Evolutionary conservation across 768 basidiomycete genomes (phyloP), one percentile per base, ranked within the genome.

Genomic region (Kwoniella sp.): DNA sequence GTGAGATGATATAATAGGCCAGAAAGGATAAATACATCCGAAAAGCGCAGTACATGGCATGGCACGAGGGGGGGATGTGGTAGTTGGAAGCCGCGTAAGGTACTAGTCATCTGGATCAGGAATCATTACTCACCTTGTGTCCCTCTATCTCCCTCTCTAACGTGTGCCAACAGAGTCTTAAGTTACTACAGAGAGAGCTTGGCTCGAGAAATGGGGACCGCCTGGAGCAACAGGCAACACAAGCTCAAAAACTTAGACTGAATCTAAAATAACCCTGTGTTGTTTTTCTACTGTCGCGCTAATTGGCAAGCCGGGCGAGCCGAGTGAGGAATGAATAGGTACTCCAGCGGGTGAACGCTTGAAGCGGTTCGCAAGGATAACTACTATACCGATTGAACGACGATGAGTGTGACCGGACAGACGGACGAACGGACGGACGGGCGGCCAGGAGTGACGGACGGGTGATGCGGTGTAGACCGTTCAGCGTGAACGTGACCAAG

Each of bases 231-330:
- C 10, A 44, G 17, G 40, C 8, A 15, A 44, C 10, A 44, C 40
- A 44, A 44, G 40, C 40, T 44, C 40, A 19, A 19, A 44, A 44
- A 9, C 40, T 44, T 44, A 44, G 40, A 19, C 40, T 44, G 40
- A 44, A 44, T 44, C 40, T 44, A 44, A 44, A 44, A 44, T 44
- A 15, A 44, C 40, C 40, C 40, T 44, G 40, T 9, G 40, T 44
- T 19, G 10, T 19, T 10, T 44, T 44, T 19, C n/a, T n/a, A 9
- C 40, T 44, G 33, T 33, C 33, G 7, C 13, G n/a, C n/a, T n/a
- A n/a, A 33, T 33, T 4, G 40, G 40, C 40, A 44, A 44, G 40
- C 17, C 40, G 8, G 40, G 17, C 40, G 40, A 6, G 17, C 40
- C 40, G 40, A 44, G 40, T 15, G 40, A 44, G 40, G 40, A 44